These are phyloP conservation scores for Pestalotiopsis sp. DNA, from an alignment of 2,329 filamentous ascomycete species.

Conservation along the genomic window DNA sequence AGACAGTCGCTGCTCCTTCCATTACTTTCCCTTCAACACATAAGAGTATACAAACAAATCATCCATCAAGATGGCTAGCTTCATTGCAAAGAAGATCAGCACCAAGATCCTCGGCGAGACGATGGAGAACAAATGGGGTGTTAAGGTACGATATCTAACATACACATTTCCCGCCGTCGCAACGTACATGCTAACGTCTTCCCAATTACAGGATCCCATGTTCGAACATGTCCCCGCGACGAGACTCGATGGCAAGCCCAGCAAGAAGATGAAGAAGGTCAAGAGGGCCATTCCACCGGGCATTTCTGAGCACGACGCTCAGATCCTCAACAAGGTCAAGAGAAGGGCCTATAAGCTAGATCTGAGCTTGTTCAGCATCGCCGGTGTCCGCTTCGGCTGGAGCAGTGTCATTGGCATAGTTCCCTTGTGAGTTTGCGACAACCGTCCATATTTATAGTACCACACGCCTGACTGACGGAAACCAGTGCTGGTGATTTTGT, in stretches of 20 bases:
- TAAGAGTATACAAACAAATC: neutral
- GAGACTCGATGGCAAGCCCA: conserved; percentile 63
- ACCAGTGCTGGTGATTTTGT: conserved; percentile 71
- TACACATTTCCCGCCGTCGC: conserved; percentile 19
- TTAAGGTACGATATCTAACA: conserved; percentile 13
- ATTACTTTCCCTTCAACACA: neutral
- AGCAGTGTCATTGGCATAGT: conserved; percentile 81
- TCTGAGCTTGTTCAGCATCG: conserved; percentile 78
- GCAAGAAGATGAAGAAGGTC: conserved; percentile 76
- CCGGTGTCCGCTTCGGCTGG: conserved; percentile 87
- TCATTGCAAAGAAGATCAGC: conserved; percentile 55
- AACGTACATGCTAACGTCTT: neutral
- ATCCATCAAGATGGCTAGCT: conserved; percentile 48
- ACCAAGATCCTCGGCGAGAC: conserved; percentile 61
- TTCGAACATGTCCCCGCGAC: conserved; percentile 82
- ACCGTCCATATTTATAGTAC: neutral
- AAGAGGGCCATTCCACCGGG: conserved; percentile 84
- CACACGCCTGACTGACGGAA: conserved; percentile 21
- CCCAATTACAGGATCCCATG: conserved; percentile 75
- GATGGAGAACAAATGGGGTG: conserved; percentile 53
- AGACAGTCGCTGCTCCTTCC: neutral
- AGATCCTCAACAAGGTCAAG: conserved; percentile 84
- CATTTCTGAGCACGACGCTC: conserved; percentile 78
- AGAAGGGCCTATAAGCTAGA: conserved; percentile 84
- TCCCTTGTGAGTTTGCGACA: conserved; percentile 65